Evolutionary conservation across 768 basidiomycete genomes (phyloP).

Genomic region (Erythrobasidium yunnanense): DNA sequence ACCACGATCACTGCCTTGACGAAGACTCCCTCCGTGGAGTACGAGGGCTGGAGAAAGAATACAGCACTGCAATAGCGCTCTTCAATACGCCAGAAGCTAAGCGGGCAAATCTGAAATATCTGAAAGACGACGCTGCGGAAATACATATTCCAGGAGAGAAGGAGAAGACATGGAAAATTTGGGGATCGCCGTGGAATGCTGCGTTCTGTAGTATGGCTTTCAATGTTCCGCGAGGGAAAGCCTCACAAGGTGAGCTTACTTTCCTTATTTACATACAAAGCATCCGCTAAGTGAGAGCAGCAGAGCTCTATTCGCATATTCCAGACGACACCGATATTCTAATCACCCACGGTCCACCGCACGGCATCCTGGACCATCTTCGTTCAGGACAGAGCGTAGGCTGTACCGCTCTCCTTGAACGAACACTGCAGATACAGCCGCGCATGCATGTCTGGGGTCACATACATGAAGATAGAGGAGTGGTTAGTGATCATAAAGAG

Average conservation of each 20-base stretch:
- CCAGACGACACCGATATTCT: slow-evolving; percentile 44
- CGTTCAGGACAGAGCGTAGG: slow-evolving; percentile 33
- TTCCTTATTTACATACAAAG: too few species aligned
- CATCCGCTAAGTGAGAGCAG: too few species aligned
- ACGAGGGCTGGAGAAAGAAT: background rate
- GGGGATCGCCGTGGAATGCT: slow-evolving; percentile 46
- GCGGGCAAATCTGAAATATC: slow-evolving; percentile 41
- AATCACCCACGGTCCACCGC: slow-evolving; percentile 47
- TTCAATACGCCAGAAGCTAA: background rate
- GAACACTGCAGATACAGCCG: slow-evolving; percentile 43
- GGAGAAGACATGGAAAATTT: slow-evolving; percentile 41
- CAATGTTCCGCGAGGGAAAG: slow-evolving; percentile 41
- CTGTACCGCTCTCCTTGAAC: slow-evolving; percentile 41
- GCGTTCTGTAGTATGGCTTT: slow-evolving; percentile 42
- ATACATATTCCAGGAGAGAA: slow-evolving; percentile 28
- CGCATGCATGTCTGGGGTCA: slow-evolving; percentile 46
- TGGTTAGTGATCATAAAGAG: background rate
- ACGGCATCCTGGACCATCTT: slow-evolving; percentile 40
- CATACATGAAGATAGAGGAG: slow-evolving; percentile 44
- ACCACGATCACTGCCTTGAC: slow-evolving; percentile 44
- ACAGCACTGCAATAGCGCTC: slow-evolving; percentile 26
- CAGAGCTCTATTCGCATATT: slow-evolving; percentile 39
- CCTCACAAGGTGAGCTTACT: slow-evolving; percentile 13
- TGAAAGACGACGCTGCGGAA: slow-evolving; percentile 41
- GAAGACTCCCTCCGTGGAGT: background rate